phyloP scores from a whole-genome alignment of 2,329 filamentous ascomycete species.

The Cordyceps cateniannulata region DNA sequence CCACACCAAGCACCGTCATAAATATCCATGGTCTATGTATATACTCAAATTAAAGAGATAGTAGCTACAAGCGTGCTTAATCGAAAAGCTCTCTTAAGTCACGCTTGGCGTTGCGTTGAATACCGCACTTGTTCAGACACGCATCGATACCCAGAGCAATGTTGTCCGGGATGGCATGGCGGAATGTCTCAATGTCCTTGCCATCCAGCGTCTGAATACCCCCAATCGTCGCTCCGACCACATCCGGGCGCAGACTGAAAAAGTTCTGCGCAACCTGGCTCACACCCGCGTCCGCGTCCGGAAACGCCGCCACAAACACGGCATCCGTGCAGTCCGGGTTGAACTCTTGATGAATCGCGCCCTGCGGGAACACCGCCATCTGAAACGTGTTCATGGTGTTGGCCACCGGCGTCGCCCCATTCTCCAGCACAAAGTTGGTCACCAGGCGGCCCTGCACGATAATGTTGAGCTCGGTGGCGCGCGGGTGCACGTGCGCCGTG shows the following conservation, averaged over 20 bases:
- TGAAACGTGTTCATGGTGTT: constrained; percentile 34
- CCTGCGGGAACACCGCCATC: constrained; percentile 44
- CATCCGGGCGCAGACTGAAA: constrained; percentile 34
- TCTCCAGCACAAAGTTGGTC: constrained; percentile 38
- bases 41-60: not conserved
- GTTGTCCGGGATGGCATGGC: constrained; percentile 36
- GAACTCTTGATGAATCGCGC: constrained; percentile 43
- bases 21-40: not conserved
- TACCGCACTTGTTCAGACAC: constrained; percentile 43
- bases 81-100: constrained; percentile 19
- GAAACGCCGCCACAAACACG: constrained; percentile 43
- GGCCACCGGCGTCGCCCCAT: constrained; percentile 30
- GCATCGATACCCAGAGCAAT: constrained; percentile 45
- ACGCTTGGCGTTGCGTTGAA: constrained; percentile 29
- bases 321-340: constrained; percentile 44
- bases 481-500: constrained; percentile 42
- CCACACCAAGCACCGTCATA: not conserved
- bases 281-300: constrained; percentile 38
- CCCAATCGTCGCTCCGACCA: constrained; percentile 32
- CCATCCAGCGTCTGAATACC: constrained; percentile 30
- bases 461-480: constrained; percentile 41
- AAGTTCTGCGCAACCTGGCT: constrained; percentile 41
- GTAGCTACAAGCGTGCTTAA: not conserved
- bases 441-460: constrained; percentile 38
- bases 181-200: constrained; percentile 34